A percentile compares a stretch with the other conserved stretches of the same genome.
Conservation (phyloP, 2,329 filamentous ascomycete genomes). For the Neurospora sp. region DNA sequence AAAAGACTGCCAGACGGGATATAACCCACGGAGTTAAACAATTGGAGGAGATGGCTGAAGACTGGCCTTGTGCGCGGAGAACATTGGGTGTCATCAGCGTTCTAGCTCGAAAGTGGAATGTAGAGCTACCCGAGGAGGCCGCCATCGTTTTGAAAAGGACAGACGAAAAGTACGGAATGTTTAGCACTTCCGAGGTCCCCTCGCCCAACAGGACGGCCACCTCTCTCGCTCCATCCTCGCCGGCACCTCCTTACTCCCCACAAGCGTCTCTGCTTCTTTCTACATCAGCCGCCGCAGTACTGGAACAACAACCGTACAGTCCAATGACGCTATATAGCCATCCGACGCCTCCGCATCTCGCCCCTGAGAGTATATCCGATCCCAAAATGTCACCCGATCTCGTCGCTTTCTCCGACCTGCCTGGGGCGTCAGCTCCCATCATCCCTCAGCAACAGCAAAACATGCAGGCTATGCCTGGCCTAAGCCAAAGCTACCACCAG, state of each 20-base stretch:
- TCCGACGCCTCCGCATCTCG: slow-evolving; percentile 18
- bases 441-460: slow-evolving; percentile 4
- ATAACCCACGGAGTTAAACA: slow-evolving; percentile 86
- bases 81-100: slow-evolving; percentile 79
- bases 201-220: slow-evolving; percentile 34
- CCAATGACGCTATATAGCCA: slow-evolving; percentile 26
- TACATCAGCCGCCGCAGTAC: not conserved
- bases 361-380: slow-evolving; percentile 16
- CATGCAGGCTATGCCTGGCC: slow-evolving; percentile 12
- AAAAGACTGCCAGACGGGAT: slow-evolving; percentile 82
- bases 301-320: slow-evolving; percentile 24
- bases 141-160: slow-evolving; percentile 64
- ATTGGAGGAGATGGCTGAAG: slow-evolving; percentile 89
- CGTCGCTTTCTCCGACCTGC: slow-evolving; percentile 16
- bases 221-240: slow-evolving; percentile 13
- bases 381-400: slow-evolving; percentile 21
- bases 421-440: slow-evolving; percentile 3
- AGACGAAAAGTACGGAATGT: slow-evolving; percentile 70
- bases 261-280: slow-evolving; percentile 1
- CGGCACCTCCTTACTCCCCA: slow-evolving; percentile 12
- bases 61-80: slow-evolving; percentile 82
- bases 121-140: slow-evolving; percentile 79
- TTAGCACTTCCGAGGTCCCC: slow-evolving; percentile 50
- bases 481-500: not conserved
- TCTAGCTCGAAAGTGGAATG: slow-evolving; percentile 79